These are phyloP conservation scores for Cladosporium austrohemisphaericum DNA, from an alignment of 2,329 filamentous ascomycete species.

Conservation along the genomic window DNA sequence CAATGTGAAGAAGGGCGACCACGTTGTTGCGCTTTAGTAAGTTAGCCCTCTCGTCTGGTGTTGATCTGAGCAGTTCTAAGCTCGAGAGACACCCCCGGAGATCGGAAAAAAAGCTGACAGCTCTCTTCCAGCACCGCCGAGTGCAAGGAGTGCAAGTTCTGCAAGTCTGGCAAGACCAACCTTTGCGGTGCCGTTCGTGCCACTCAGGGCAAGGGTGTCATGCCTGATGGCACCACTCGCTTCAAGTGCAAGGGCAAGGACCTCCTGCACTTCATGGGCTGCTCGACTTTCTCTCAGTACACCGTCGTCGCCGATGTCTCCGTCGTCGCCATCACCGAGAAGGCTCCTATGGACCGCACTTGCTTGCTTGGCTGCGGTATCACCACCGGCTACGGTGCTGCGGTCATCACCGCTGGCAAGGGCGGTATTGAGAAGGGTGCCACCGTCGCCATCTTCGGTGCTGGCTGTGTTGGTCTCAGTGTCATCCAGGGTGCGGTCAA, in stretches of 20 bases:
- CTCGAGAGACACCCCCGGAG: too few relatives aligned
- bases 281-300: conserved; percentile 97
- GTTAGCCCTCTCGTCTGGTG: conserved; percentile 29
- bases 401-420: conserved; percentile 78
- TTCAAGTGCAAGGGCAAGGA: conserved; percentile 95
- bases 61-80: neutral
- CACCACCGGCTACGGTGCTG: conserved; percentile 96
- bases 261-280: conserved; percentile 98
- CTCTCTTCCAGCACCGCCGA: conserved; percentile 71
- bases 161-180: conserved; percentile 98
- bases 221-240: conserved; percentile 93
- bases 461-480: conserved; percentile 90
- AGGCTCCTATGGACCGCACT: conserved; percentile 92
- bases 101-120: conserved; percentile 2
- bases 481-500: conserved; percentile 91
- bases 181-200: conserved; percentile 98
- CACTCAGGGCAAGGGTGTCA: conserved; percentile 91
- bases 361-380: conserved; percentile 97
- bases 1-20: conserved; percentile 87
- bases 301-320: conserved; percentile 98
- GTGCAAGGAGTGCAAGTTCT: conserved; percentile 98
- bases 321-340: conserved; percentile 84
- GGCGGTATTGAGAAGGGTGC: conserved; percentile 73
- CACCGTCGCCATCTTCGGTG: conserved; percentile 89
- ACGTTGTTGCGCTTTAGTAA: conserved; percentile 84